These are phyloP conservation scores for Gliomastix tumulicola DNA, from an alignment of 2,329 filamentous ascomycete species.

Conservation along the genomic window DNA sequence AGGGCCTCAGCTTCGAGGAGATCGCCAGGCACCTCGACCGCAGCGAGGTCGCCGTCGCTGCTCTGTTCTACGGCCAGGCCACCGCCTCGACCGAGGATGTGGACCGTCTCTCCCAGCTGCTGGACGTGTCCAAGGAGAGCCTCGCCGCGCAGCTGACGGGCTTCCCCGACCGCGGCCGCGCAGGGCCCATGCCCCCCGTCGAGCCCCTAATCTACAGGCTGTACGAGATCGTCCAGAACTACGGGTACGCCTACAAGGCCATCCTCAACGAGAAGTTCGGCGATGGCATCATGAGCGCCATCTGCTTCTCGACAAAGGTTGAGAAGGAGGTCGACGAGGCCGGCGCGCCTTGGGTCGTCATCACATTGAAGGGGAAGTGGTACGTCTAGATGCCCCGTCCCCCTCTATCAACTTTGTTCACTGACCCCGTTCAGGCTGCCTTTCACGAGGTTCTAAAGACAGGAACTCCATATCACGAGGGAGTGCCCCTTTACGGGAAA, in stretches of 20 bases:
- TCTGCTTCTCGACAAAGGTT: conserved; percentile 82
- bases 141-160: conserved; percentile 59
- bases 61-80: conserved; percentile 85
- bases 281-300: conserved; percentile 95
- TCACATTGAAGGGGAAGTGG: conserved; percentile 81
- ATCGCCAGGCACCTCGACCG: conserved; percentile 70
- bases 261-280: conserved; percentile 93
- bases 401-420: neutral
- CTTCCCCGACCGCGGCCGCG: conserved; percentile 74
- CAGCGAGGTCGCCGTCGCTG: conserved; percentile 77
- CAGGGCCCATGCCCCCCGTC: conserved; percentile 30
- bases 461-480: neutral
- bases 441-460: conserved; percentile 20
- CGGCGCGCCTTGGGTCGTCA: conserved; percentile 76
- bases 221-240: conserved; percentile 95
- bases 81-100: conserved; percentile 64
- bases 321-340: conserved; percentile 88
- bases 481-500: too few relatives aligned
- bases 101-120: conserved; percentile 56
- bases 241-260: conserved; percentile 93
- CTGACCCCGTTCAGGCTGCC: conserved; percentile 16
- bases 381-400: too few relatives aligned
- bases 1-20: conserved; percentile 70
- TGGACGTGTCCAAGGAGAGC: conserved; percentile 49
- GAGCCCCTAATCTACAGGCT: conserved; percentile 67